phyloP scores from a whole-genome alignment of 73 alveolate species.

The Symbiodinium natans region DNA sequence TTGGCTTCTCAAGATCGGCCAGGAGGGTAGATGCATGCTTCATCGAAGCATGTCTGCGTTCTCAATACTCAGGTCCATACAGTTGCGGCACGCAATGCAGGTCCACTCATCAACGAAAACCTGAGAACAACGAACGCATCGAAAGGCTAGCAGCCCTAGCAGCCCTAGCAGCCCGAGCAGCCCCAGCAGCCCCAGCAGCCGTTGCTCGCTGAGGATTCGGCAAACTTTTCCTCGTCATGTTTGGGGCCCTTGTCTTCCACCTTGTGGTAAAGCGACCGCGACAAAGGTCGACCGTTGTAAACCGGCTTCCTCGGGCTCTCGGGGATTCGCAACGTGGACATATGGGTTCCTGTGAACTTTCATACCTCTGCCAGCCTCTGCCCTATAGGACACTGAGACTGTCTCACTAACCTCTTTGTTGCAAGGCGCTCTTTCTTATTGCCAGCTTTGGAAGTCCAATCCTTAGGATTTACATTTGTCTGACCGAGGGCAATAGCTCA shows the following conservation, averaged over 20 bases:
- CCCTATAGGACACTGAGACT: no score
- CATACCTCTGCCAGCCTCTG: no score
- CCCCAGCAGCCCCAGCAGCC: background rate
- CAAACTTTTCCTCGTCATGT: slow-evolving; percentile 58
- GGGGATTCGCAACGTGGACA: no score
- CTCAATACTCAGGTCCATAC: background rate
- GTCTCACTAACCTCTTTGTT: no score
- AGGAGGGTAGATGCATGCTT: background rate
- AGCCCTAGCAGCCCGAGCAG: no score
- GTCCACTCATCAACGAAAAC: slow-evolving; percentile 90
- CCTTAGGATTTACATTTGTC: no score
- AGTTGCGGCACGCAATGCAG: slow-evolving; percentile 88
- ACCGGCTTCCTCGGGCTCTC: slow-evolving; percentile 60
- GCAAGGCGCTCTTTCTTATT: slow-evolving; percentile 12
- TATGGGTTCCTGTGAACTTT: no score
- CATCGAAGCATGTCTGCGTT: no score
- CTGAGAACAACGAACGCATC: background rate
- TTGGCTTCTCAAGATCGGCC: background rate
- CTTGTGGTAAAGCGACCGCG: slow-evolving; percentile 69
- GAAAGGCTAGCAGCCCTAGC: background rate
- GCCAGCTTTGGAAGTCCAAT: slow-evolving; percentile 80
- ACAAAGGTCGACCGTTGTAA: slow-evolving; percentile 69
- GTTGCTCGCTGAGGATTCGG: background rate
- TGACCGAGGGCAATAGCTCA: background rate
- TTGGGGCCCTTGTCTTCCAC: slow-evolving; percentile 53